phyloP scores from a whole-genome alignment of 306 rosid genomes.

The Prunus armeniaca region DNA sequence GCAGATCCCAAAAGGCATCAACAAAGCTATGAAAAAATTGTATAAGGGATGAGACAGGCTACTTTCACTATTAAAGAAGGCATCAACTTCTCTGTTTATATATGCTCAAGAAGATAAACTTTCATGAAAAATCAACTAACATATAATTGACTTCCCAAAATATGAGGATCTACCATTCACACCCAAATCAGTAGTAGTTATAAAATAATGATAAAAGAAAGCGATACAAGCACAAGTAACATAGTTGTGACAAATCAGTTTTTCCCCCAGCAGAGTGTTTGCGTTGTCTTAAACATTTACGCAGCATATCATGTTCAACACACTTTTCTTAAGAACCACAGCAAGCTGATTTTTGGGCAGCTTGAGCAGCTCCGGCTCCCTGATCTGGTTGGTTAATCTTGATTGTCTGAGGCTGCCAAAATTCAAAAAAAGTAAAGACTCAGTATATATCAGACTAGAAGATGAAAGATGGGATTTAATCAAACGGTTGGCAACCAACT shows the following conservation, averaged over 20 bases:
- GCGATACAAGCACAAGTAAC: constrained; percentile 51
- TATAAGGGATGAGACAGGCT: background rate
- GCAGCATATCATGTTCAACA: constrained; percentile 19
- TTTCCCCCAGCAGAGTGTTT: constrained; percentile 34
- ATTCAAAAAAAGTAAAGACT: constrained; percentile 18
- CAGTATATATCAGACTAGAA: background rate
- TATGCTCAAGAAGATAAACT: constrained; percentile 9
- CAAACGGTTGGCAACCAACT: background rate
- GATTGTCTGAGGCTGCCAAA: constrained; percentile 78
- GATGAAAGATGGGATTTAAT: background rate
- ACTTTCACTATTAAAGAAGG: background rate
- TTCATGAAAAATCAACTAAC: constrained; percentile 36
- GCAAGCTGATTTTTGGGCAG: constrained; percentile 78
- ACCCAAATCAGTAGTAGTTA: constrained; percentile 46
- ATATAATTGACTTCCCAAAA: constrained; percentile 44
- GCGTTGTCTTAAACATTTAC: constrained; percentile 34
- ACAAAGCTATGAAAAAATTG: no score
- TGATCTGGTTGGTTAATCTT: constrained; percentile 85
- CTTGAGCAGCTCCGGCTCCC: constrained; percentile 67
- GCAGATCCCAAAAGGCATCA: no score
- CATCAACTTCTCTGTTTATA: background rate
- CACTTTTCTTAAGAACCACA: constrained; percentile 60
- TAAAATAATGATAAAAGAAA: constrained; percentile 34
- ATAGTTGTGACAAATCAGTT: constrained; percentile 53
- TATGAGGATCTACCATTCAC: constrained; percentile 57